Conservation (phyloP, 805 yeast genomes). For the Danielia reshetovae region DNA sequence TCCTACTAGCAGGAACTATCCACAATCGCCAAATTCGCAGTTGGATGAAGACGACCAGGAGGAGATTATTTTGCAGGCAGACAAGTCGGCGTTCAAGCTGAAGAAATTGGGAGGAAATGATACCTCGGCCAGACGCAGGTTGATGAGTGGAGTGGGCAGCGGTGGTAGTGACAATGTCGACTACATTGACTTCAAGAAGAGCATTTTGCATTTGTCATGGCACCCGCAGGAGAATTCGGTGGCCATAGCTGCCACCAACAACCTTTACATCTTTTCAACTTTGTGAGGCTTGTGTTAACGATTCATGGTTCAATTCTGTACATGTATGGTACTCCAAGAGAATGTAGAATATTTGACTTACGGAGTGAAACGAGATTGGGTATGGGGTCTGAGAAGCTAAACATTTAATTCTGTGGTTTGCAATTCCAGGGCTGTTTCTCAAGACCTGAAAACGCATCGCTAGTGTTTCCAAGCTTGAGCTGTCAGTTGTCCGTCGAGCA, state of each 20-base stretch:
- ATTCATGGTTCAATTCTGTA: slow-evolving; percentile 1
- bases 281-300: slow-evolving; percentile 32
- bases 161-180: slow-evolving; percentile 55
- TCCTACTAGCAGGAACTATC: slow-evolving; percentile 22
- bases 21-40: slow-evolving; percentile 31
- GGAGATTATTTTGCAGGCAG: slow-evolving; percentile 90
- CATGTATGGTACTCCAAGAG: too few relatives aligned
- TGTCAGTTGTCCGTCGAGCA: too few relatives aligned
- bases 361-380: too few relatives aligned
- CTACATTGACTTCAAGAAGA: slow-evolving; percentile 88
- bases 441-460: too few relatives aligned
- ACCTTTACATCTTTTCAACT: slow-evolving; percentile 79
- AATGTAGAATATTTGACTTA: too few relatives aligned
- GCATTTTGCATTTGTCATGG: slow-evolving; percentile 95
- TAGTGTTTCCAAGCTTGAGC: too few relatives aligned
- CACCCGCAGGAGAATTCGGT: slow-evolving; percentile 96
- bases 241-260: slow-evolving; percentile 98
- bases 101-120: slow-evolving; percentile 51
- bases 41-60: slow-evolving; percentile 33
- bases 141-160: slow-evolving; percentile 46
- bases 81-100: slow-evolving; percentile 89
- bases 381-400: too few relatives aligned
- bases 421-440: too few relatives aligned
- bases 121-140: slow-evolving; percentile 41
- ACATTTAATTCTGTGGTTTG: too few relatives aligned